Percentiles rank a stretch among this genome's conserved stretches.
These are phyloP conservation scores for Hyphopichia homilentoma DNA, from an alignment of 805 yeast species.

Conservation along the genomic window DNA sequence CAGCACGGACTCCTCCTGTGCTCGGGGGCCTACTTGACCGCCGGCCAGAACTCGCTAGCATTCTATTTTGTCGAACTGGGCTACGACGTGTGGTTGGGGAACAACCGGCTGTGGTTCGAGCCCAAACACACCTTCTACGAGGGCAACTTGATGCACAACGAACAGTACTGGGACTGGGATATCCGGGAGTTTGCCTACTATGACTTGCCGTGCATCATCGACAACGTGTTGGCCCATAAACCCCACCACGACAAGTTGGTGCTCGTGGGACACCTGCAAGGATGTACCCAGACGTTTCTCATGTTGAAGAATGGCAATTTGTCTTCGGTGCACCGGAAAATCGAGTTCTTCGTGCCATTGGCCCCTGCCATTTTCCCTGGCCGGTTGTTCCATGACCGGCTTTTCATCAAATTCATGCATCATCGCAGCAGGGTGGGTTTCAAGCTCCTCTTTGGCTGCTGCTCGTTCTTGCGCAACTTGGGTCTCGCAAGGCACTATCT, in stretches of 20 bases:
- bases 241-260: slow-evolving; percentile 47
- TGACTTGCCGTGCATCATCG: slow-evolving; percentile 74
- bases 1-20: slow-evolving; percentile 88
- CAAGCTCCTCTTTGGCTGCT: slow-evolving; percentile 65
- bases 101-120: slow-evolving; percentile 82
- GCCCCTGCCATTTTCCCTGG: slow-evolving; percentile 96
- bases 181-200: slow-evolving; percentile 73
- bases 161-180: slow-evolving; percentile 90
- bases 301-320: slow-evolving; percentile 49
- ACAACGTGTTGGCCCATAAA: slow-evolving; percentile 47
- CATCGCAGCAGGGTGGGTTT: slow-evolving; percentile 40
- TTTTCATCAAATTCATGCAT: slow-evolving; percentile 63
- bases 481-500: slow-evolving; percentile 48
- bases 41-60: slow-evolving; percentile 80
- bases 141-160: slow-evolving; percentile 38
- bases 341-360: slow-evolving; percentile 69
- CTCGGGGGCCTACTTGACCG: slow-evolving; percentile 77
- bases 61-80: slow-evolving; percentile 51
- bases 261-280: slow-evolving; percentile 86
- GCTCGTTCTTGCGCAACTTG: slow-evolving; percentile 77
- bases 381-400: slow-evolving; percentile 55
- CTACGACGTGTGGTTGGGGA: slow-evolving; percentile 88
- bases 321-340: slow-evolving; percentile 41
- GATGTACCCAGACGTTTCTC: slow-evolving; percentile 81
- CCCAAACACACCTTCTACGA: slow-evolving; percentile 50